Percentiles rank a stretch among this genome's conserved stretches.
phyloP scores from a whole-genome alignment of 345 rosid genomes.

The Hibiscus tridactylites region DNA sequence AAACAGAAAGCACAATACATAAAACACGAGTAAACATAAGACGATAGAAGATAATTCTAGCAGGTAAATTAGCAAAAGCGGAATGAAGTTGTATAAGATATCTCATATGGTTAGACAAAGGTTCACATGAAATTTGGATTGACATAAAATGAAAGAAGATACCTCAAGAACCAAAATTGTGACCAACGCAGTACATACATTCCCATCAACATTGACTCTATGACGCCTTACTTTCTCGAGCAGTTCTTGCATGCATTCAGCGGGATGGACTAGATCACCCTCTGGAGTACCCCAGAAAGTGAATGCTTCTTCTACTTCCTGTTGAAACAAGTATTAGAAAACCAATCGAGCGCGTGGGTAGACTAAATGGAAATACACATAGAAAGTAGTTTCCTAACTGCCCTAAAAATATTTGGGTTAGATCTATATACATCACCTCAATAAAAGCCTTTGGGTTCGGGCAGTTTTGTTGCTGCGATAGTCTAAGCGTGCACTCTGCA shows the following conservation, averaged over 20 bases:
- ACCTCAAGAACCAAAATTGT: conserved; percentile 98
- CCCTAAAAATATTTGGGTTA: conserved; percentile 32
- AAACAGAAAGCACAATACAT: not conserved
- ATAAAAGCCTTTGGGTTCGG: conserved; percentile 80
- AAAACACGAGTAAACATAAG: not conserved
- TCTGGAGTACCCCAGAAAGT: conserved; percentile 89
- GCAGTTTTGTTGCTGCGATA: conserved; percentile 83
- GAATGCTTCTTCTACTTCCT: conserved; percentile 91
- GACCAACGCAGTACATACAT: conserved; percentile 88
- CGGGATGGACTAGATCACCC: conserved; percentile 83
- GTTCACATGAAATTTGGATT: too few species aligned
- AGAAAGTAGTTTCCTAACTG: not conserved
- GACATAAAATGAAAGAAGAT: not conserved
- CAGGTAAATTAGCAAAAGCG: not conserved
- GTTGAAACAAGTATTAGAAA: conserved; percentile 12
- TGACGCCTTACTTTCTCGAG: conserved; percentile 91
- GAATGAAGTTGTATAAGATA: not conserved
- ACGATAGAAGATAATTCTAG: not conserved
- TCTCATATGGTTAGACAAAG: not conserved
- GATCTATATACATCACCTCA: conserved; percentile 32
- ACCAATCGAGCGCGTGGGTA: not conserved
- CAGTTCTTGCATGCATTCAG: conserved; percentile 92
- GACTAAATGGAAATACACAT: not conserved
- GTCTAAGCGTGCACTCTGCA: conserved; percentile 69
- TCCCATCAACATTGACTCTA: conserved; percentile 82